Evolutionary conservation across 2,329 filamentous ascomycete species (phyloP).

Genomic region (Zalaria sp.): DNA sequence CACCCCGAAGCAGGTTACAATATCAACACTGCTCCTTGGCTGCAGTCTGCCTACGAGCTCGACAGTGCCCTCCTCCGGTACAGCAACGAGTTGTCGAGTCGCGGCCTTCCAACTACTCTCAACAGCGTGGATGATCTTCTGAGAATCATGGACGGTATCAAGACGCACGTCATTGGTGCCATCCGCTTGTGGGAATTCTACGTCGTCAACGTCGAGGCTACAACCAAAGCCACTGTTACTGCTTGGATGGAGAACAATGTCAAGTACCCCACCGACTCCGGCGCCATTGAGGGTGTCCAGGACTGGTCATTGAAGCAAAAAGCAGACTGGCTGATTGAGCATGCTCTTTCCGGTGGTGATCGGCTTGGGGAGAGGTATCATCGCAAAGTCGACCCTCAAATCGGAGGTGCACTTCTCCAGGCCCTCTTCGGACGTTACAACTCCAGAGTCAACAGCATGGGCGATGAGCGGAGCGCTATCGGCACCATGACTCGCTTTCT

Average conservation of each 20-base stretch:
- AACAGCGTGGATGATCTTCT: conserved; percentile 58
- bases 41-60: conserved; percentile 56
- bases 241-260: conserved; percentile 54
- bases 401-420: conserved; percentile 55
- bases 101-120: conserved; percentile 65
- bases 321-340: conserved; percentile 50
- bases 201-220: conserved; percentile 61
- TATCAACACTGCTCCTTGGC: conserved; percentile 68
- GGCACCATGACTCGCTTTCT: conserved; percentile 47
- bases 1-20: conserved; percentile 97
- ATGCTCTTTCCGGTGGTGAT: conserved; percentile 58
- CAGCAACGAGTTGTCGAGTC: conserved; percentile 44
- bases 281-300: conserved; percentile 39
- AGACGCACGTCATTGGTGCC: conserved; percentile 61
- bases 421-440: conserved; percentile 57
- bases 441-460: conserved; percentile 32
- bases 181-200: conserved; percentile 92
- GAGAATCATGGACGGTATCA: conserved; percentile 71
- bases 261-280: conserved; percentile 38
- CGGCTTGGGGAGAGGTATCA: conserved; percentile 68
- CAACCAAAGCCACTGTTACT: conserved; percentile 53
- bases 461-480: conserved; percentile 36
- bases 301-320: conserved; percentile 43
- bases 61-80: conserved; percentile 58
- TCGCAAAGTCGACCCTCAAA: conserved; percentile 52